Conservation (phyloP, 2,329 filamentous ascomycete species). For the Ophiostoma novo-ulmi region DNA sequence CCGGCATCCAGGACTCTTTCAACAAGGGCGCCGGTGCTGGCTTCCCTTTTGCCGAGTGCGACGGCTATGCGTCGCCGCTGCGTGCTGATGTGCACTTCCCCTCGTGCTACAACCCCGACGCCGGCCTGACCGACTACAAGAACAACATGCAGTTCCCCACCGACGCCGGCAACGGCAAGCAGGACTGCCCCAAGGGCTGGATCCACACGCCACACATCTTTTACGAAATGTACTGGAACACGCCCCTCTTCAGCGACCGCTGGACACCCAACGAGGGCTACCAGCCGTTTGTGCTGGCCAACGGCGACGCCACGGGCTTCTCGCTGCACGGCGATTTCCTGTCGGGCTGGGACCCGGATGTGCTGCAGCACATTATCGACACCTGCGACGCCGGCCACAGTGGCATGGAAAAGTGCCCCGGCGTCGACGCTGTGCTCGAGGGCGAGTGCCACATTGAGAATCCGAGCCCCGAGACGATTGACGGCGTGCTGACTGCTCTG, state of each 20-base stretch:
- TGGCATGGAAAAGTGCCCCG: constrained; percentile 59
- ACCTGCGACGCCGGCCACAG: constrained; percentile 56
- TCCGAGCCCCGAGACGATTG: constrained; percentile 43
- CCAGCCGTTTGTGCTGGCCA: constrained; percentile 63
- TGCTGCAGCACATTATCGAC: constrained; percentile 62
- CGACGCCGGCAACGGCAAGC: constrained; percentile 40
- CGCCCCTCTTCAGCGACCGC: constrained; percentile 46
- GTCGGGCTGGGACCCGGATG: constrained; percentile 63
- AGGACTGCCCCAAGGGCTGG: constrained; percentile 52
- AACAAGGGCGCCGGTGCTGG: constrained; percentile 55
- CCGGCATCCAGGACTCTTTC: constrained; percentile 51
- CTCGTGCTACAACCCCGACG: constrained; percentile 64
- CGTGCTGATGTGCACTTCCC: constrained; percentile 67
- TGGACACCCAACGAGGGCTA: constrained; percentile 51
- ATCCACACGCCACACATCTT: constrained; percentile 54
- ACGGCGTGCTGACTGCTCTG: constrained; percentile 43
- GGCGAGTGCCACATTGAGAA: constrained; percentile 48
- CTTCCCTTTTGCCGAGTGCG: constrained; percentile 68
- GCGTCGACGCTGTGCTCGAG: constrained; percentile 47
- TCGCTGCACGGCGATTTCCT: constrained; percentile 68
- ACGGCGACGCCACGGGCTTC: constrained; percentile 66
- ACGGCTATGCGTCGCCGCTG: constrained; percentile 55
- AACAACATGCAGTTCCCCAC: constrained; percentile 63
- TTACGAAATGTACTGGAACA: constrained; percentile 58
- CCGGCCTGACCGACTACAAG: constrained; percentile 54